Base-by-base conservation (phyloP, 768 basidiomycete genomes). In the Russula vinacea region DNA sequence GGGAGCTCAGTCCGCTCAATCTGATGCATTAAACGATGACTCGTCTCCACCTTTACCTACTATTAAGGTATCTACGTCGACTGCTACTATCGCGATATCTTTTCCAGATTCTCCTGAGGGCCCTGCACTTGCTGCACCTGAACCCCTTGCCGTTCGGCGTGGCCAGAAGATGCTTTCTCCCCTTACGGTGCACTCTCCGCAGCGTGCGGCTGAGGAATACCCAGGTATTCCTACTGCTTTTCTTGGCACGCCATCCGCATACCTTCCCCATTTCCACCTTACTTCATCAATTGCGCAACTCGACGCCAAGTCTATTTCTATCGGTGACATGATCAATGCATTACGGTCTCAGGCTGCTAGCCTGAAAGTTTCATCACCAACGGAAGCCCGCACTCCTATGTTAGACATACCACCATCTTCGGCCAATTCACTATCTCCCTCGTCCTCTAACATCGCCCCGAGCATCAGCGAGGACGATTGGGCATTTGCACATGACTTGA, bases 181-280 rank as follows among this genome's bases (percentile, higher is more conserved):
- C 44, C 74, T 76, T 60, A 60, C 61, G 67, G 61, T 75, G 60
- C 52, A 64, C 51, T 19, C 49, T 39, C 45, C 68, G 62, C 42
- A 67, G 69, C 50, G 62, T 70, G 53, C 63, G 64, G 11, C 51
- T 22, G 71, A 70, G 45, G 58, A 69, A 8, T 80, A 80, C 60
- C 79, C 79, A 24, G 75, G 75, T 57, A 77, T 80, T 16, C 79
- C 79, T 7, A 78, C 75, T 17, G 76, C 79, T 8, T 80, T 80
- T 70, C 72, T 74, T 16, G 76, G 78, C 16, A 77, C 78, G 4
- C 71, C 76, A 0, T 68, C 72, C 8, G 59, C 70, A 24, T 73
- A 74, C 66, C 73, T 72, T 6, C 76, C 78, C 2, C 65, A 62
- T 35, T 73, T 74, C 42, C 71, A 73, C 24, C 45, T 64, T 16